Evolutionary conservation across 2,329 filamentous ascomycete species (phyloP).

Genomic region (Aspergillus fructus): DNA sequence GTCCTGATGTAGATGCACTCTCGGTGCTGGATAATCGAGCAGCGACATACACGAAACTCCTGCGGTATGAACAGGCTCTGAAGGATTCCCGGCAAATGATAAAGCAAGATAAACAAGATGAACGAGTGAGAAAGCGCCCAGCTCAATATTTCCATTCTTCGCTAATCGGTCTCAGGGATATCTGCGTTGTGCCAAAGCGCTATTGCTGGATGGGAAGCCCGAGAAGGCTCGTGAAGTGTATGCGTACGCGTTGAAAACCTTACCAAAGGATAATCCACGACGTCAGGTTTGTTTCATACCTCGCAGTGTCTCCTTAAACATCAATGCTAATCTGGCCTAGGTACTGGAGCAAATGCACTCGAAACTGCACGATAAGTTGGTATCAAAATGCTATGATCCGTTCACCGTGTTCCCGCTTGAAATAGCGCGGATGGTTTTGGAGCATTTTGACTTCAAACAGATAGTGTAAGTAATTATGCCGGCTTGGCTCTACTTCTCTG

Average conservation of each 20-base stretch:
- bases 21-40: conserved; percentile 56
- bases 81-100: conserved; percentile 60
- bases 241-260: conserved; percentile 55
- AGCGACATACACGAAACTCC: conserved; percentile 55
- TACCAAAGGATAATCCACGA: conserved; percentile 42
- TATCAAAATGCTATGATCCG: conserved; percentile 44
- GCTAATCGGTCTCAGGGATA: conserved; percentile 47
- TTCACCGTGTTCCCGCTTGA: conserved; percentile 56
- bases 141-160: neutral
- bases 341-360: conserved; percentile 48
- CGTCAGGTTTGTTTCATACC: conserved; percentile 26
- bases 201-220: conserved; percentile 48
- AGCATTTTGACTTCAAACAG: conserved; percentile 52
- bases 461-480: conserved; percentile 40
- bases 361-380: conserved; percentile 39
- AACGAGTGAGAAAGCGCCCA: conserved; percentile 40
- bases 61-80: conserved; percentile 51
- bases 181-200: conserved; percentile 53
- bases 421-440: conserved; percentile 52
- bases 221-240: conserved; percentile 58
- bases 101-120: conserved; percentile 48
- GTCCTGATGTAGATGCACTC: conserved; percentile 32
- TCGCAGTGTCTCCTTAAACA: neutral
- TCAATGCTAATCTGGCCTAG: conserved; percentile 23
- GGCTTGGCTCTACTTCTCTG: neutral